Evolutionary conservation across 768 basidiomycete species (phyloP).

Genomic region (Coprinellus aureogranulatus): DNA sequence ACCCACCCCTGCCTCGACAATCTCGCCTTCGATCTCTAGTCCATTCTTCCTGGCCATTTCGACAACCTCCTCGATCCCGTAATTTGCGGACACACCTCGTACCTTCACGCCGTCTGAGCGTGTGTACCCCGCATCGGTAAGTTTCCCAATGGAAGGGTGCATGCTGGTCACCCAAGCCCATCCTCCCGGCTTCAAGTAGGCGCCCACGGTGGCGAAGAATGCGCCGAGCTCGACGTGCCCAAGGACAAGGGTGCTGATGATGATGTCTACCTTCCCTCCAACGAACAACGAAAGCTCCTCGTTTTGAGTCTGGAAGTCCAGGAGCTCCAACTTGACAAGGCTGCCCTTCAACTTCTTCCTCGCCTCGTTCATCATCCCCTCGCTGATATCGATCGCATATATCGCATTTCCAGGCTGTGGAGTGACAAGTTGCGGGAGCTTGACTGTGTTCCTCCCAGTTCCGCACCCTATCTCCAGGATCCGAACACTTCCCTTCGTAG

Average conservation of each 20-base stretch:
- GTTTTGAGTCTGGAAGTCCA: too few species aligned
- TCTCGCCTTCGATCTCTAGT: conserved; percentile 5
- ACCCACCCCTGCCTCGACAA: conserved; percentile 7
- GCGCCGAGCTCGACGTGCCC: too few species aligned
- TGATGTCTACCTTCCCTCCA: too few species aligned
- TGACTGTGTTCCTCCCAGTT: neutral
- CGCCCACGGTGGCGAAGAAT: too few species aligned
- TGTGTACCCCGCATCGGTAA: too few species aligned
- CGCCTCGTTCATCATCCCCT: conserved; percentile 8
- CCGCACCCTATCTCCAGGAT: neutral
- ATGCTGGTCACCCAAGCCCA: too few species aligned
- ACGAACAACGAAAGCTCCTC: too few species aligned
- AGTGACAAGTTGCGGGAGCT: neutral
- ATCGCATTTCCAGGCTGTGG: neutral
- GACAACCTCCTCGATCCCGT: conserved; percentile 3
- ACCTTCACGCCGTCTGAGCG: neutral
- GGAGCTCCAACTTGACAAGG: neutral
- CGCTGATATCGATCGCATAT: conserved; percentile 10
- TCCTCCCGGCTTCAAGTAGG: too few species aligned
- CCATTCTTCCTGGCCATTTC: neutral
- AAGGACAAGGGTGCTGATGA: too few species aligned
- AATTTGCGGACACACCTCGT: neutral
- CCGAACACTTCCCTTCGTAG: neutral
- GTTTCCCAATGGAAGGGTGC: too few species aligned
- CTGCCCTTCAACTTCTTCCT: neutral